phyloP scores from a whole-genome alignment of 805 yeast species.

The Wickerhamomyces chaumierensis region DNA sequence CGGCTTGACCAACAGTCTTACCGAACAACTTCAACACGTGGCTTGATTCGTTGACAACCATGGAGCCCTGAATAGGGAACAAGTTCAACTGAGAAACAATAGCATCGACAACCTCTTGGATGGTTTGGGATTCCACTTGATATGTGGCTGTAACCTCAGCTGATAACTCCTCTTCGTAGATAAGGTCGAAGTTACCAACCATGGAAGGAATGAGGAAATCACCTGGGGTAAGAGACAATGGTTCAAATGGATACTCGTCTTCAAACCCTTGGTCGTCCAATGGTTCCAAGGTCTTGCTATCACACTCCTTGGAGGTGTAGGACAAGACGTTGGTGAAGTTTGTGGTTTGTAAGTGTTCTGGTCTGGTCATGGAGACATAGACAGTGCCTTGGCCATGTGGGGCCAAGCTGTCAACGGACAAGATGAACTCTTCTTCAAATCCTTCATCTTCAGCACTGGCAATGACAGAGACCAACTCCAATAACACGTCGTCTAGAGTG shows the following conservation, averaged over 20 bases:
- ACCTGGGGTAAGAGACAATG: constrained; percentile 61
- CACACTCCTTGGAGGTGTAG: constrained; percentile 71
- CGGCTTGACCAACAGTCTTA: constrained; percentile 44
- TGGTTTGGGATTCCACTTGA: constrained; percentile 37
- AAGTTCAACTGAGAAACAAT: constrained; percentile 44
- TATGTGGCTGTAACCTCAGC: constrained; percentile 54
- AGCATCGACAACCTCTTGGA: constrained; percentile 47
- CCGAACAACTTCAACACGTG: constrained; percentile 80
- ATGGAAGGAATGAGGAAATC: constrained; percentile 74
- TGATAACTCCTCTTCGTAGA: constrained; percentile 54
- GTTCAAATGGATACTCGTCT: constrained; percentile 89
- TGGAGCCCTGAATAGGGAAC: constrained; percentile 63
- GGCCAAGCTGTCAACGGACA: constrained; percentile 60
- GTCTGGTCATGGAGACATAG: constrained; percentile 65
- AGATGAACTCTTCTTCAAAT: constrained; percentile 54
- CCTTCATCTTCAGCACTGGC: constrained; percentile 42
- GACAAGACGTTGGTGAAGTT: constrained; percentile 57
- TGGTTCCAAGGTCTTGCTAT: constrained; percentile 57
- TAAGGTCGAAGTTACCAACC: constrained; percentile 61
- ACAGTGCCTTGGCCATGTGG: constrained; percentile 67
- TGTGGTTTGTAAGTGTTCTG: constrained; percentile 36
- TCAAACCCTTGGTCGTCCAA: constrained; percentile 71
- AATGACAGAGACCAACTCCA: constrained; percentile 66
- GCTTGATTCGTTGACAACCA: constrained; percentile 33
- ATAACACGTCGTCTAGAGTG: constrained; percentile 67